phyloP scores from a whole-genome alignment of 345 rosid species.

The Bretschneidera sinensis region DNA sequence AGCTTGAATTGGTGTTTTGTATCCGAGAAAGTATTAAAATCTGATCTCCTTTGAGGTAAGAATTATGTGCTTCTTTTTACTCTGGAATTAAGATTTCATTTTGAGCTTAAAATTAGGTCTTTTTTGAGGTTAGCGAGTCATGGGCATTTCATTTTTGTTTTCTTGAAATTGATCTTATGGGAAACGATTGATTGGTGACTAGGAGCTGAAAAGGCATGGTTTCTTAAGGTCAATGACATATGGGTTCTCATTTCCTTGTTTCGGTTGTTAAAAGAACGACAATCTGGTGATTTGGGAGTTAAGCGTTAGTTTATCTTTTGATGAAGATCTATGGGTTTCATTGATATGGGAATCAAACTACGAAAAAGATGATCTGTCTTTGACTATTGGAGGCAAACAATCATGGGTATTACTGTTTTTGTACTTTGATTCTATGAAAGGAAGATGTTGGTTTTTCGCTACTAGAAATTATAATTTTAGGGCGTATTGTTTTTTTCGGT shows the following conservation, averaged over 20 bases:
- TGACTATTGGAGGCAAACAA: too few species aligned
- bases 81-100: neutral
- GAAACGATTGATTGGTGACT: neutral
- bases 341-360: too few species aligned
- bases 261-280: neutral
- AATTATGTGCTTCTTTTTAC: constrained; percentile 1
- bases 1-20: constrained; percentile 7
- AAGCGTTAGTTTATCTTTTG: neutral
- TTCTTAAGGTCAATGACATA: constrained; percentile 2
- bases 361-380: too few species aligned
- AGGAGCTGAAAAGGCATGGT: neutral
- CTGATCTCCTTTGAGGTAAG: constrained; percentile 17
- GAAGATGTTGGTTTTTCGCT: neutral
- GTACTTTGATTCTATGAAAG: constrained; percentile 1
- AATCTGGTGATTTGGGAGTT: neutral
- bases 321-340: neutral
- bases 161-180: neutral
- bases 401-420: too few species aligned
- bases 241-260: too few species aligned
- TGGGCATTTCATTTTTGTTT: neutral
- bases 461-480: too few species aligned
- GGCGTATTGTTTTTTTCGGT: neutral
- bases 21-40: constrained; percentile 3
- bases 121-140: neutral
- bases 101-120: neutral